phyloP scores from a whole-genome alignment of 768 basidiomycete genomes.

The Cystobasidium tubakii region DNA sequence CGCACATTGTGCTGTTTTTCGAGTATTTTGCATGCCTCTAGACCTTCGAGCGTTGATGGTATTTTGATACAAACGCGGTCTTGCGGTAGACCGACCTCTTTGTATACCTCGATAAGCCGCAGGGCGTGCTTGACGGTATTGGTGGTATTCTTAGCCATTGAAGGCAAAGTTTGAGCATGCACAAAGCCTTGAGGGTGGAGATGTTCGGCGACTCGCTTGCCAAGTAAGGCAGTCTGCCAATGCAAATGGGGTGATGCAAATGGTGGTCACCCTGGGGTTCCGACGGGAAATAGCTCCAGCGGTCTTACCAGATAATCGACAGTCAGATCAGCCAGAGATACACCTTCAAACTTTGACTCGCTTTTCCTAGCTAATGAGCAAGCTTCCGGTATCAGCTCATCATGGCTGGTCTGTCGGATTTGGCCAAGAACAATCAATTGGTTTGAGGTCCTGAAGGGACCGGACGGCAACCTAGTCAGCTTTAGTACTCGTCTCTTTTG shows the following conservation, averaged over 20 bases:
- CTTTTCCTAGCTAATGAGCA: constrained; percentile 34
- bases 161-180: constrained; percentile 42
- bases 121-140: constrained; percentile 43
- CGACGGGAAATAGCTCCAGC: no score
- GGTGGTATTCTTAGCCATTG: constrained; percentile 28
- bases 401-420: constrained; percentile 37
- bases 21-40: constrained; percentile 42
- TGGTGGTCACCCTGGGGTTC: not conserved
- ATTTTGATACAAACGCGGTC: constrained; percentile 46
- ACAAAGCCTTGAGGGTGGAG: constrained; percentile 31
- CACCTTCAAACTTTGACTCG: constrained; percentile 10
- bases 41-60: constrained; percentile 43
- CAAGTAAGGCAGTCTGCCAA: constrained; percentile 41
- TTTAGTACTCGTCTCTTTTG: not conserved
- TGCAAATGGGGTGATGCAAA: not conserved
- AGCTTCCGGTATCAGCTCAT: constrained; percentile 34
- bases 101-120: constrained; percentile 40
- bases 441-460: constrained; percentile 39
- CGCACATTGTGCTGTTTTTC: constrained; percentile 40
- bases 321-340: constrained; percentile 33
- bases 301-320: constrained; percentile 44
- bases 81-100: constrained; percentile 29
- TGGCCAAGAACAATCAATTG: constrained; percentile 42
- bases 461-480: not conserved
- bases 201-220: constrained; percentile 35